Evolutionary conservation across 176 grass and related monocot genomes (phyloP).

Genomic region (Triticum monococcum): DNA sequence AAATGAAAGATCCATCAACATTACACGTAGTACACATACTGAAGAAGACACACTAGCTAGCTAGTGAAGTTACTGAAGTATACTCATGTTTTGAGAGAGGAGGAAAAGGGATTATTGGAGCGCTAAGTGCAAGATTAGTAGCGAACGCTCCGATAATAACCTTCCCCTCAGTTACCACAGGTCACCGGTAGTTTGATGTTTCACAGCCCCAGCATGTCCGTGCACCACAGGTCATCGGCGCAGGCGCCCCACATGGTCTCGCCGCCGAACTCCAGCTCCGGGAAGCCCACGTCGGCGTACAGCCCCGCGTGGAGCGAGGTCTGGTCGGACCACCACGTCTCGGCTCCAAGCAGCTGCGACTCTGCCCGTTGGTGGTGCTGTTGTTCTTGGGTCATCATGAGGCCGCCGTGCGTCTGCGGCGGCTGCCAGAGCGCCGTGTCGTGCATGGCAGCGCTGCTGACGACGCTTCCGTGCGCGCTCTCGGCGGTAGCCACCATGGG

Average conservation of each 20-base stretch:
- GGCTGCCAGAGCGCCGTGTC: slow-evolving; percentile 15
- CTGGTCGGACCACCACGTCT: slow-evolving; percentile 39
- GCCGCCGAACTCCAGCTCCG: slow-evolving; percentile 48
- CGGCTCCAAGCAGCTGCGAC: not conserved
- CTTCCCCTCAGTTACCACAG: not conserved
- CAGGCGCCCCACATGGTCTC: slow-evolving; percentile 55
- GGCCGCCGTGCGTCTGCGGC: not conserved
- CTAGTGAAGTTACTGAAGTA: not conserved
- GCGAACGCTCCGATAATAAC: slow-evolving; percentile 29
- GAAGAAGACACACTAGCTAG: not conserved
- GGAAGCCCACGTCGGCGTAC: slow-evolving; percentile 29
- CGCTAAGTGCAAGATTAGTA: not conserved
- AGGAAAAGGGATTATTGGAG: slow-evolving; percentile 43
- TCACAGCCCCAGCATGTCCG: slow-evolving; percentile 43
- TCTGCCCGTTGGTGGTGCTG: not conserved
- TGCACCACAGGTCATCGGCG: slow-evolving; percentile 64
- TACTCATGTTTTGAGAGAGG: not conserved
- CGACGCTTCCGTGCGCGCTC: slow-evolving; percentile 17
- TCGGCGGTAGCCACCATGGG: not conserved
- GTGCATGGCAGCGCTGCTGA: not conserved
- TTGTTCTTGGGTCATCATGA: not conserved
- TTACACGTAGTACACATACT: not conserved
- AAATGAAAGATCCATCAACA: not conserved
- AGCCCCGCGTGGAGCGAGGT: slow-evolving; percentile 25
- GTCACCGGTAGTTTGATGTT: not conserved